These are phyloP conservation scores for Malus hybrid DNA, from an alignment of 331 rosid species.

Conservation along the genomic window DNA sequence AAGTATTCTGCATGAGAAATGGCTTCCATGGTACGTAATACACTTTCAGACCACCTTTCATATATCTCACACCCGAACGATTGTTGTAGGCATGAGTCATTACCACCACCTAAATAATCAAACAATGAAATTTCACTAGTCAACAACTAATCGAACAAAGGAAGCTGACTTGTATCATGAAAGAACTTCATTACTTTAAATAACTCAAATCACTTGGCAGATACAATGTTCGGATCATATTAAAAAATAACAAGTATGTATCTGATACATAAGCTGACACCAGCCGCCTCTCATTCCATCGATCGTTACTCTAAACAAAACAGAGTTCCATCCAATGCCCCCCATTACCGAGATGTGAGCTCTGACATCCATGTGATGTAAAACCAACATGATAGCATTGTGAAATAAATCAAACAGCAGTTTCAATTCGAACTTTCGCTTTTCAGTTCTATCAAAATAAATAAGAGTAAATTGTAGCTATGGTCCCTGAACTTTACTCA, in stretches of 20 bases:
- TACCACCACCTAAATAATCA: slow-evolving; percentile 69
- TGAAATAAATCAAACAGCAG: not conserved
- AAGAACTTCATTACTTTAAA: not conserved
- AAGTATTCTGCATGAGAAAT: slow-evolving; percentile 78
- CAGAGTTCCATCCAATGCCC: not conserved
- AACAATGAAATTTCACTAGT: slow-evolving; percentile 6
- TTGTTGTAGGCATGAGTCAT: slow-evolving; percentile 90
- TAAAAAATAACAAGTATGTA: not conserved
- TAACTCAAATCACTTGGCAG: not conserved
- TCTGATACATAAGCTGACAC: not conserved
- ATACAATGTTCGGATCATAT: not conserved
- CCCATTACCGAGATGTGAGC: not conserved
- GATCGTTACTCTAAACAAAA: not conserved
- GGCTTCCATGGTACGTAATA: slow-evolving; percentile 88
- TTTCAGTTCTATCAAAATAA: not conserved
- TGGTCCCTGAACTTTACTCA: no score
- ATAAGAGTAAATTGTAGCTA: no score
- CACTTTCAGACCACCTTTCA: slow-evolving; percentile 85
- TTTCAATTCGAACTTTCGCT: not conserved
- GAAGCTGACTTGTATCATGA: not conserved
- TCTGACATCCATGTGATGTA: not conserved
- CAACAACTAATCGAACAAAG: not conserved
- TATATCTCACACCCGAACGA: slow-evolving; percentile 85
- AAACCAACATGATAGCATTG: not conserved
- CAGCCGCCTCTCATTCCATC: not conserved